A percentile compares a stretch with the other conserved stretches of the same genome.
These are phyloP conservation scores for Rhinocladiella similis DNA, from an alignment of 2,329 filamentous ascomycete species.

Conservation along the genomic window DNA sequence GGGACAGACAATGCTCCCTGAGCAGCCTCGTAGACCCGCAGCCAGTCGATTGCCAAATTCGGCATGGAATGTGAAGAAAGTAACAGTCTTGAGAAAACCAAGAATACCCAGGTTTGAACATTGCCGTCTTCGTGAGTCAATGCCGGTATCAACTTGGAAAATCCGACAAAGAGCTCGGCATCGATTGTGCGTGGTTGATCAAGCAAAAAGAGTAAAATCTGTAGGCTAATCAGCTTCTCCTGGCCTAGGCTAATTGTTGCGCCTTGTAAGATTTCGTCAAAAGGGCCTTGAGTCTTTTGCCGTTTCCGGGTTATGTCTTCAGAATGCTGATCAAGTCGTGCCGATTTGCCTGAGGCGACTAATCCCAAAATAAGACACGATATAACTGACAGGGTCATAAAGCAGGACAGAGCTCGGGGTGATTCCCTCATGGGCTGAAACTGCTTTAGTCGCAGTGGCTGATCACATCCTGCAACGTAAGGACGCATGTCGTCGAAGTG, in stretches of 20 bases:
- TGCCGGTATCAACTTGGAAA: constrained; percentile 8
- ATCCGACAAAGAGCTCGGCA: background rate
- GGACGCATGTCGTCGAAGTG: constrained; percentile 76
- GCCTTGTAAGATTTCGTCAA: constrained; percentile 14
- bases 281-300: constrained; percentile 13
- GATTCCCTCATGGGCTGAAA: constrained; percentile 40
- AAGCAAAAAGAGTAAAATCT: constrained; percentile 22
- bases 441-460: constrained; percentile 38
- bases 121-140: constrained; percentile 15
- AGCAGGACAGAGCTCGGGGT: constrained; percentile 40
- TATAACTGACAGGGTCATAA: constrained; percentile 42
- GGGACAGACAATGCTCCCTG: constrained; percentile 14
- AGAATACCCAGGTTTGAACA: constrained; percentile 20
- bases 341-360: constrained; percentile 1
- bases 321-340: background rate
- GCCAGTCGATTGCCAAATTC: constrained; percentile 13
- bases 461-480: constrained; percentile 31
- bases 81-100: constrained; percentile 14
- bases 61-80: background rate
- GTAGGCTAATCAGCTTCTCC: constrained; percentile 19
- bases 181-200: constrained; percentile 10
- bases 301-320: constrained; percentile 21
- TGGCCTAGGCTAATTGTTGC: constrained; percentile 11
- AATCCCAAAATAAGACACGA: constrained; percentile 33
- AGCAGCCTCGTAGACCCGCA: constrained; percentile 21